Evolutionary conservation across 1,139 yeast species (phyloP).

Genomic region (Pichia sp.): DNA sequence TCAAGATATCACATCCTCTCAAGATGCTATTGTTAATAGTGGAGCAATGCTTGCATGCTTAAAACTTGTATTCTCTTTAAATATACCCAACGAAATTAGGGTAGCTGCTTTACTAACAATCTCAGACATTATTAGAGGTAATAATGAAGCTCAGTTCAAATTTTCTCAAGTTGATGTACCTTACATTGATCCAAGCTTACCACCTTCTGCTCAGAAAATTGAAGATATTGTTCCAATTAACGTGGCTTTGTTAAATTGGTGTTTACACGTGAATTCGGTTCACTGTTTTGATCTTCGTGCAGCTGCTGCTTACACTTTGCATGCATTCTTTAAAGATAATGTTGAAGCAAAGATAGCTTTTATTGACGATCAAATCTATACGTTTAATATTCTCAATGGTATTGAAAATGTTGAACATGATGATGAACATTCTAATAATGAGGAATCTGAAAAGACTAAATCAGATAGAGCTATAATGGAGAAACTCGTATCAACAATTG

Average conservation of each 20-base stretch:
- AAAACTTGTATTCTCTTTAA: slow-evolving; percentile 59
- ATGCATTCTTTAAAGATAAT: slow-evolving; percentile 63
- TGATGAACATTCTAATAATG: slow-evolving; percentile 3
- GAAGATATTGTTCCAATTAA: slow-evolving; percentile 54
- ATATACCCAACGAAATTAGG: slow-evolving; percentile 56
- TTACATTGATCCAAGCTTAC: slow-evolving; percentile 75
- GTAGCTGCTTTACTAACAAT: slow-evolving; percentile 63
- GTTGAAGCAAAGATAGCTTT: slow-evolving; percentile 49
- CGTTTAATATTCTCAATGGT: slow-evolving; percentile 23
- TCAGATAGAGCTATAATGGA: slow-evolving; percentile 1
- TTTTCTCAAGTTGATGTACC: slow-evolving; percentile 88
- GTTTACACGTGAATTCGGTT: slow-evolving; percentile 67
- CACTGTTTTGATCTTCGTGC: slow-evolving; percentile 77
- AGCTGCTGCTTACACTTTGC: slow-evolving; percentile 59
- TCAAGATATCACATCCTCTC: slow-evolving; percentile 56
- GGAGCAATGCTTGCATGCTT: slow-evolving; percentile 62
- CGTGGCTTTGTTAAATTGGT: slow-evolving; percentile 74
- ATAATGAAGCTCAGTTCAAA: slow-evolving; percentile 55
- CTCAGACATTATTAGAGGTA: slow-evolving; percentile 66
- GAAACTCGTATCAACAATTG: neutral
- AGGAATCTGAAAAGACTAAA: slow-evolving; percentile 3
- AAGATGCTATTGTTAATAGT: slow-evolving; percentile 49
- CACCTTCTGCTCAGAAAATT: slow-evolving; percentile 29
- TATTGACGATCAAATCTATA: slow-evolving; percentile 46
- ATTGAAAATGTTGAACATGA: slow-evolving; percentile 11